Conservation (phyloP, 768 basidiomycete species). For the Antrodiella citrinella region DNA sequence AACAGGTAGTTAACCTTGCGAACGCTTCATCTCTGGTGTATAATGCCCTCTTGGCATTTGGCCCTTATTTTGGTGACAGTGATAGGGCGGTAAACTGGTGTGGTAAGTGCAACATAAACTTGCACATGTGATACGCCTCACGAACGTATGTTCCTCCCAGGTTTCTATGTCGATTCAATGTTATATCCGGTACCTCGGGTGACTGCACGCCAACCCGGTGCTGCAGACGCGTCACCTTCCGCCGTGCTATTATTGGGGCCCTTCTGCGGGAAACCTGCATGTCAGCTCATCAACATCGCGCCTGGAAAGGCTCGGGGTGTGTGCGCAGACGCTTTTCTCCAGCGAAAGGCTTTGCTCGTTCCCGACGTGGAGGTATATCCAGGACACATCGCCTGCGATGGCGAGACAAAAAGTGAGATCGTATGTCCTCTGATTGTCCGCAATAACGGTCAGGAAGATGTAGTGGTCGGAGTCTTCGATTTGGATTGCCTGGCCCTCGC, state of each 20-base stretch:
- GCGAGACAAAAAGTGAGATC: constrained; percentile 83
- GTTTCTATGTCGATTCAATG: constrained; percentile 73
- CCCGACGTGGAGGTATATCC: constrained; percentile 73
- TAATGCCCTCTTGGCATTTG: constrained; percentile 65
- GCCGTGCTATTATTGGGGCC: constrained; percentile 60
- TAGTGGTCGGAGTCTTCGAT: constrained; percentile 52
- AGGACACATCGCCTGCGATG: constrained; percentile 94
- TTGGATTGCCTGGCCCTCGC: constrained; percentile 69
- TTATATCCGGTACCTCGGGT: constrained; percentile 48
- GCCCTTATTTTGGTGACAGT: constrained; percentile 52
- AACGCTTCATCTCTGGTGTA: constrained; percentile 80
- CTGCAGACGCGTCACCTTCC: not conserved
- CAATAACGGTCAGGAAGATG: constrained; percentile 8
- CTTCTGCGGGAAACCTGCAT: constrained; percentile 89
- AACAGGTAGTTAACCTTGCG: constrained; percentile 77
- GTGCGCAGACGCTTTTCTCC: constrained; percentile 72
- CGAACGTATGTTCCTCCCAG: constrained; percentile 37
- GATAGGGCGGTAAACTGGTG: constrained; percentile 85
- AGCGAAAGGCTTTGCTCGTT: constrained; percentile 54
- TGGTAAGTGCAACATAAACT: constrained; percentile 73
- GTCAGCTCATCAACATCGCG: constrained; percentile 64
- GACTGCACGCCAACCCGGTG: not conserved
- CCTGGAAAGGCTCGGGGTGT: constrained; percentile 61
- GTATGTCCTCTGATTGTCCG: constrained; percentile 61
- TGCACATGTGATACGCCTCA: no score